Evolutionary conservation across 768 basidiomycete genomes (phyloP), one percentile per base, ranked within the genome.

Genomic region (Calocybe indica): DNA sequence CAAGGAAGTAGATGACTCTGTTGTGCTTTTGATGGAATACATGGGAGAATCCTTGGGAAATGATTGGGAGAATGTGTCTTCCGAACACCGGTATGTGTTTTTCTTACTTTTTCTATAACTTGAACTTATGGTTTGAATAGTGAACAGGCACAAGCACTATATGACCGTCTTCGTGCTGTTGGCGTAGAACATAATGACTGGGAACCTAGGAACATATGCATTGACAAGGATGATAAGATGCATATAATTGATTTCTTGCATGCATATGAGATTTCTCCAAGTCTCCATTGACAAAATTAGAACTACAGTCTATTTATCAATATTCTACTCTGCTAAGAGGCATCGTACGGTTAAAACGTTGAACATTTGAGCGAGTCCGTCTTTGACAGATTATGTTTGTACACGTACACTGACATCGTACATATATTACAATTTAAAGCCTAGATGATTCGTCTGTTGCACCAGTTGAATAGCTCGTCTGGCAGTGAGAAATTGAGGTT

Each of bases 141-240:
- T 15, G 41, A 30, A 14, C 41, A 31, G 34, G 28, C 41, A 43
- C 30, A 43, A 31, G 41, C 31, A 43, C 28, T 43, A 43, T 31
- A 33, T 13, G 41, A 33, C 14, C 31, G 34, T 30, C 41, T 43
- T 33, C 28, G 29, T 43, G 41, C 41, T 31, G 22, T 33, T 29
- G 41, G 41, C 14, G 41, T 43, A n/a, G 41, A 43, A 33, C 41
- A 43, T 31, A 33, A 33, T 15, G 41, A 43, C 34, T 43, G 41
- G 41, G 41, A 30, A 31, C 41, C 41, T 31, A n/a, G 41, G 34
- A 43, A 43, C 41, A 43, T 43, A 30, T 43, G 40, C 40, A 28
- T 42, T 22, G 22, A 22, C 40, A 28, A 32, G 29, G 30, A 43
- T 9, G 41, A 11, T 13, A 33, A 43, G 41, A 33, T 43, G 41